Evolutionary conservation across 441 rosid genomes (phyloP).

Genomic region (Gossypium davidsonii): DNA sequence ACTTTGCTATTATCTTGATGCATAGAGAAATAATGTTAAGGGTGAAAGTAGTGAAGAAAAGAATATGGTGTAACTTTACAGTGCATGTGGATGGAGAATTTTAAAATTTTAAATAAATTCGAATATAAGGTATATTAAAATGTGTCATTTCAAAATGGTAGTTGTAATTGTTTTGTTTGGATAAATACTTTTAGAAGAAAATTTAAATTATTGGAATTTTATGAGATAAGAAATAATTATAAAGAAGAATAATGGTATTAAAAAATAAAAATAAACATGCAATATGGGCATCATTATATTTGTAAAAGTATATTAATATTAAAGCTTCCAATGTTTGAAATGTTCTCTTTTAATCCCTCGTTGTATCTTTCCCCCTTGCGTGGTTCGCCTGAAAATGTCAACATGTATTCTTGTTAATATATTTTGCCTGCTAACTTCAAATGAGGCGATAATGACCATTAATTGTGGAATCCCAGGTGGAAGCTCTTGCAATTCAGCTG

Average conservation of each 20-base stretch:
- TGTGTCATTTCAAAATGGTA: too few species aligned
- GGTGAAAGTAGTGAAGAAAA: neutral
- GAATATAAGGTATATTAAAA: too few species aligned
- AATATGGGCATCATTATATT: too few species aligned
- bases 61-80: neutral
- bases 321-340: neutral
- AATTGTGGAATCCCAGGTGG: constrained; percentile 55
- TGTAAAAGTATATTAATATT: too few species aligned
- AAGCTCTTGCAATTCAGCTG: constrained; percentile 87
- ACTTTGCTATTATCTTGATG: neutral
- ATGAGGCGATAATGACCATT: constrained; percentile 5
- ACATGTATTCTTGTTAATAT: neutral
- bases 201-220: too few species aligned
- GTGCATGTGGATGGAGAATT: neutral
- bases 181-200: too few species aligned
- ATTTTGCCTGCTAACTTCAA: neutral
- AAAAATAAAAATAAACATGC: too few species aligned
- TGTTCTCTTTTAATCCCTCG: neutral
- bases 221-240: too few species aligned
- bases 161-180: too few species aligned
- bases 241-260: neutral
- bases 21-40: neutral
- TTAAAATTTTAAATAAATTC: too few species aligned
- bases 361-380: neutral
- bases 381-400: constrained; percentile 1